phyloP scores from a whole-genome alignment of 208 protist species.

The Porcisia deanei region DNA sequence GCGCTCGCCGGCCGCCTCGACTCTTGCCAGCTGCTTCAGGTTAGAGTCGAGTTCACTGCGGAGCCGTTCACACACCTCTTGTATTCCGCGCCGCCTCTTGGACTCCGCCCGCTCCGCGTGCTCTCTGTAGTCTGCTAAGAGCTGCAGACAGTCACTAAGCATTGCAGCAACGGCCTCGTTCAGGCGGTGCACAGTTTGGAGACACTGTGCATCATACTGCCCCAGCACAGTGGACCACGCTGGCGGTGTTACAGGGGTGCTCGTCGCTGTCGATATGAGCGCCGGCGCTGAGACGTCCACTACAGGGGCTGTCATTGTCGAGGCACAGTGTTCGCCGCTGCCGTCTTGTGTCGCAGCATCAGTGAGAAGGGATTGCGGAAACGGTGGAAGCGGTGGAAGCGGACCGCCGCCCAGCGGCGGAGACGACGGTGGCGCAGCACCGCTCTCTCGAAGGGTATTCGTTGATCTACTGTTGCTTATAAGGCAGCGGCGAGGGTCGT shows the following conservation, averaged over 20 bases:
- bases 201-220: conserved; percentile 38
- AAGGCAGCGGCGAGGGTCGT: conserved; percentile 10
- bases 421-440: conserved; percentile 1
- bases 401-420: neutral
- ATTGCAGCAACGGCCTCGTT: conserved; percentile 31
- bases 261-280: neutral
- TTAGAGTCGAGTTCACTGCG: conserved; percentile 28
- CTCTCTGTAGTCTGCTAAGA: conserved; percentile 13
- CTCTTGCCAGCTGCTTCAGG: conserved; percentile 24
- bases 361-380: neutral
- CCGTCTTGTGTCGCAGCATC: neutral
- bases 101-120: conserved; percentile 15
- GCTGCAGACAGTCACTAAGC: conserved; percentile 27
- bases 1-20: conserved; percentile 12
- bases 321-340: neutral
- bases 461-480: neutral
- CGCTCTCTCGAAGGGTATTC: neutral
- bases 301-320: neutral
- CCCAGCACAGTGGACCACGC: conserved; percentile 23
- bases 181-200: conserved; percentile 30
- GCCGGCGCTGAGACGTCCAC: conserved; percentile 5
- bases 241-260: conserved; percentile 1
- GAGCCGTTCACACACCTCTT: conserved; percentile 34
- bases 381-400: neutral
- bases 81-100: conserved; percentile 10